Percentiles rank a stretch among this genome's conserved stretches.
Conservation (phyloP, 2,329 filamentous ascomycete species). For the Diaporthe batatas region DNA sequence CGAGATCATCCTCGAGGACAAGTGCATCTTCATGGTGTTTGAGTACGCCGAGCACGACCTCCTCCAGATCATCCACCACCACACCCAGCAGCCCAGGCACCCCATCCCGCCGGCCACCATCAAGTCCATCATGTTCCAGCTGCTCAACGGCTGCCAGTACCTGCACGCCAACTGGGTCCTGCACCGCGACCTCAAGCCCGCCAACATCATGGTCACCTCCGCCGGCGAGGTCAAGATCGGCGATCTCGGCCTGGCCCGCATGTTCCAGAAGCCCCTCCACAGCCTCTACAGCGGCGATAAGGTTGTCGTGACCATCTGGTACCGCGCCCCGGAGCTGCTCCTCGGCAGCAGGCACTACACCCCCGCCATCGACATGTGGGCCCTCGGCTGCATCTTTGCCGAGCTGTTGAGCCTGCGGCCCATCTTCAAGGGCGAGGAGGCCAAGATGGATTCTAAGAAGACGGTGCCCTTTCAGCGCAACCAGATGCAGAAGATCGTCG, state of each 20-base stretch:
- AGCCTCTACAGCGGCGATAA: slow-evolving; percentile 95
- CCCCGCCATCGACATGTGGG: slow-evolving; percentile 97
- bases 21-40: slow-evolving; percentile 99
- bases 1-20: slow-evolving; percentile 97
- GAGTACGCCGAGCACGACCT: slow-evolving; percentile 98
- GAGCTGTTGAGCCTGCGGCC: slow-evolving; percentile 90
- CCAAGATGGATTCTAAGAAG: slow-evolving; percentile 99
- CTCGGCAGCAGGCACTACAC: slow-evolving; percentile 97
- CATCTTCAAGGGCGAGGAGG: slow-evolving; percentile 98
- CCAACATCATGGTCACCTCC: slow-evolving; percentile 98
- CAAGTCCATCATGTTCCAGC: slow-evolving; percentile 94
- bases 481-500: slow-evolving; percentile 99
- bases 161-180: slow-evolving; percentile 97
- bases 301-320: slow-evolving; percentile 99
- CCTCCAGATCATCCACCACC: slow-evolving; percentile 97
- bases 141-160: slow-evolving; percentile 94
- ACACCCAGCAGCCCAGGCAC: slow-evolving; percentile 88
- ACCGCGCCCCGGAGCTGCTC: slow-evolving; percentile 92
- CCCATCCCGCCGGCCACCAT: slow-evolving; percentile 90
- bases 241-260: slow-evolving; percentile 89
- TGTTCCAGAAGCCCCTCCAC: slow-evolving; percentile 94
- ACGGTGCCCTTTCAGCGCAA: slow-evolving; percentile 97
- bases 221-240: slow-evolving; percentile 93
- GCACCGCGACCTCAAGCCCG: slow-evolving; percentile 84
- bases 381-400: slow-evolving; percentile 96